Conservation (phyloP, 1,284 basidiomycete species). For the Leccinum pachyderme region DNA sequence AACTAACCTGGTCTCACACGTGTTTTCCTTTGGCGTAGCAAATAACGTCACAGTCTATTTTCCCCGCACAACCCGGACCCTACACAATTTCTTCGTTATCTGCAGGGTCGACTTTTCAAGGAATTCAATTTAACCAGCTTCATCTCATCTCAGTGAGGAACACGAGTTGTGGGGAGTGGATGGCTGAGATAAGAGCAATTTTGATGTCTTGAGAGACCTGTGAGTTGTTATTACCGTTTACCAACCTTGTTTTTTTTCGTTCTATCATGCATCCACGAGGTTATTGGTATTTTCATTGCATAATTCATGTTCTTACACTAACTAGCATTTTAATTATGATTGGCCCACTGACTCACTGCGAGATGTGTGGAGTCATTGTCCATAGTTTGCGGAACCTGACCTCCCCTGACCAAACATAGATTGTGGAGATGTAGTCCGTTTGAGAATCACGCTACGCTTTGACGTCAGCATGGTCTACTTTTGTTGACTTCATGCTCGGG, state of each 20-base stretch:
- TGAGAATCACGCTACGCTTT: neutral
- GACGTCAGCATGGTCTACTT: neutral
- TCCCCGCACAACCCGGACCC: conserved; percentile 18
- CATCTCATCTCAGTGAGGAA: conserved; percentile 28
- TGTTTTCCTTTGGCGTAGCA: conserved; percentile 9
- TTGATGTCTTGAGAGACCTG: conserved; percentile 12
- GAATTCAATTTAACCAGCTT: conserved; percentile 26
- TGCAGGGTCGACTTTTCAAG: conserved; percentile 12
- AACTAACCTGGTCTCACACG: conserved; percentile 5
- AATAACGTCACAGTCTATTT: conserved; percentile 15
- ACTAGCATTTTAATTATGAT: conserved; percentile 3
- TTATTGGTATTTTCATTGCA: conserved; percentile 4
- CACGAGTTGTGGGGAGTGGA: conserved; percentile 29
- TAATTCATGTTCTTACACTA: neutral
- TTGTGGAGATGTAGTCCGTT: neutral
- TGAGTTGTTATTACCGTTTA: conserved; percentile 11
- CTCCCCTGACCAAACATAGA: neutral
- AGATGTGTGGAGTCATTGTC: conserved; percentile 1
- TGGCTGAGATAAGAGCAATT: conserved; percentile 27
- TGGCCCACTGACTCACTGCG: neutral
- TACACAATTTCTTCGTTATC: conserved; percentile 17
- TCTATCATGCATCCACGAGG: conserved; percentile 1
- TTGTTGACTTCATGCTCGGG: conserved; percentile 1
- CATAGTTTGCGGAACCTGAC: neutral
- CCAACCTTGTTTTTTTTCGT: neutral